These are phyloP conservation scores for Backusella luteola DNA, from an alignment of 192 early-diverging fungal genomes.

Conservation along the genomic window DNA sequence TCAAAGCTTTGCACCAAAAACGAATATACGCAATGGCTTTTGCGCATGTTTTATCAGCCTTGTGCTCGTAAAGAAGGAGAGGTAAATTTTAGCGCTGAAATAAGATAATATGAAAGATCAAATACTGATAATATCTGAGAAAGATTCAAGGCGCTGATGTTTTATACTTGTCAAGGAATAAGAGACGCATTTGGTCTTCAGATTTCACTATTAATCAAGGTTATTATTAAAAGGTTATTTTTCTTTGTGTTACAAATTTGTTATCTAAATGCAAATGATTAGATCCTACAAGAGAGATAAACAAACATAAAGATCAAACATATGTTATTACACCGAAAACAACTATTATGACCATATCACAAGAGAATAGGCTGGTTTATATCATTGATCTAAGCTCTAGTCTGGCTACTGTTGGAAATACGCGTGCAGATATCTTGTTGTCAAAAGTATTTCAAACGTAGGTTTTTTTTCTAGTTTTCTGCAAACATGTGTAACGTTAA, in stretches of 20 bases:
- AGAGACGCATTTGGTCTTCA: constrained; percentile 13
- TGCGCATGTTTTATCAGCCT: constrained; percentile 21
- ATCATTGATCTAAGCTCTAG: constrained; percentile 68
- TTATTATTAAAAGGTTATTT: not conserved
- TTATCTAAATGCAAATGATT: not conserved
- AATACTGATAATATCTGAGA: not conserved
- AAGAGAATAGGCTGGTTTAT: constrained; percentile 63
- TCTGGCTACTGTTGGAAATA: constrained; percentile 55
- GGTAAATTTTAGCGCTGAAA: constrained; percentile 9
- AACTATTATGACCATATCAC: constrained; percentile 55
- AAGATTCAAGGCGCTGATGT: constrained; percentile 14
- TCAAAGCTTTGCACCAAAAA: constrained; percentile 28
- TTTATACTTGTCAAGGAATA: constrained; percentile 25
- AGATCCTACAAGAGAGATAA: not conserved
- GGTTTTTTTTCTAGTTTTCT: not conserved
- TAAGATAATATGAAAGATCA: not conserved
- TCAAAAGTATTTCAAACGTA: constrained; percentile 53
- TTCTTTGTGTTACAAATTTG: not conserved
- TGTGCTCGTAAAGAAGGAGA: constrained; percentile 11
- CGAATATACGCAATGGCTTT: constrained; percentile 33
- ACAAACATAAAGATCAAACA: constrained; percentile 14
- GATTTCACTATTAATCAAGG: constrained; percentile 12
- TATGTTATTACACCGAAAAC: constrained; percentile 64
- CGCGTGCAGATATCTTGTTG: constrained; percentile 40
- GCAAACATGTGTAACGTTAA: constrained; percentile 9